Evolutionary conservation across 1,139 yeast species (phyloP).

Genomic region (Kodamaea sp.): DNA sequence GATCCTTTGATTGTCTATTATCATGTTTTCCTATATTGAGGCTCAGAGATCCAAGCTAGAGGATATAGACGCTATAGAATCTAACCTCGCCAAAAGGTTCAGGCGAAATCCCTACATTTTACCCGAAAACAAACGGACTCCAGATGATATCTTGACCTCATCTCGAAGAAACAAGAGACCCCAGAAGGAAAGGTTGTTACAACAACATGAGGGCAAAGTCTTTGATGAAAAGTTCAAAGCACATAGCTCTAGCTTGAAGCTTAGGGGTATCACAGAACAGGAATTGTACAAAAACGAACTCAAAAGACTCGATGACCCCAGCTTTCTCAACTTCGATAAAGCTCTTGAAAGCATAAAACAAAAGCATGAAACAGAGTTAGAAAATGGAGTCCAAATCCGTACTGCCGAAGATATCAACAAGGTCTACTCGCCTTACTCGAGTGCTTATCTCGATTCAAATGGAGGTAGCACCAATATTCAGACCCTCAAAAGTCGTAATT

Average conservation of each 20-base stretch:
- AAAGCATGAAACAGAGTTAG: conserved; percentile 21
- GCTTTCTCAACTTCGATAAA: conserved; percentile 46
- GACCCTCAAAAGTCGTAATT: conserved; percentile 6
- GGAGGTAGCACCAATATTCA: conserved; percentile 6
- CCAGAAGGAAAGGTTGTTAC: conserved; percentile 50
- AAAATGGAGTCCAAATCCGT: conserved; percentile 6
- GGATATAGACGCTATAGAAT: conserved; percentile 38
- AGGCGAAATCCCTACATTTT: conserved; percentile 29
- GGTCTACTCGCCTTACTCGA: conserved; percentile 40
- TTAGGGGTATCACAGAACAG: conserved; percentile 8
- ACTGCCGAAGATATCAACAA: conserved; percentile 33
- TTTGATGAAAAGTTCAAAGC: conserved; percentile 52
- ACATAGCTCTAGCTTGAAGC: conserved; percentile 23
- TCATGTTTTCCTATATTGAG: conserved; percentile 38
- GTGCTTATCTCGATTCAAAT: conserved; percentile 17
- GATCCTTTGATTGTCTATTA: no score
- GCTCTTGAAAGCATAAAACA: conserved; percentile 34
- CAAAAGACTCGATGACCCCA: conserved; percentile 27
- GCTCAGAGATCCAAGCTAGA: conserved; percentile 38
- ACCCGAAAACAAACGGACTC: conserved; percentile 5
- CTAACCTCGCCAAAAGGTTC: conserved; percentile 33
- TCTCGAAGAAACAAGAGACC: conserved; percentile 30
- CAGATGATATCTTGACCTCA: conserved; percentile 6
- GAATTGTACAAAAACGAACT: conserved; percentile 23
- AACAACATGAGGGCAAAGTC: conserved; percentile 66